Percentiles rank a stretch among this genome's conserved stretches.
These are phyloP conservation scores for Cubamyces sp. DNA, from an alignment of 768 basidiomycete genomes.

Conservation along the genomic window DNA sequence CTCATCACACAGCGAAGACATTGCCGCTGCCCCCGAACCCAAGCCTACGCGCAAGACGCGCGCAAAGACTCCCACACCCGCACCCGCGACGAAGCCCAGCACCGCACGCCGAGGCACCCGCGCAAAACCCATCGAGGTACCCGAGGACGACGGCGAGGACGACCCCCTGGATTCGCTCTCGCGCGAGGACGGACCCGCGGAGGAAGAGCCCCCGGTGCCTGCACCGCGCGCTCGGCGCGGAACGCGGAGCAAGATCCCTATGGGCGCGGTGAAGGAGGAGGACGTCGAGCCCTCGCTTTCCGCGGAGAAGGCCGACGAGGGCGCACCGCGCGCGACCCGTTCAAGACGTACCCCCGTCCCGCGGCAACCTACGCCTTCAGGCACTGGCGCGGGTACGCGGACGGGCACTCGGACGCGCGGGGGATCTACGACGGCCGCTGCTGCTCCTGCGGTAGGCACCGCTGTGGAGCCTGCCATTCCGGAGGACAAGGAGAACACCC, in stretches of 20 bases:
- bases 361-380: constrained; percentile 12
- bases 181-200: constrained; percentile 6
- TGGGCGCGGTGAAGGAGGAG: constrained; percentile 25
- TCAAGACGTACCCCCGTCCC: constrained; percentile 19
- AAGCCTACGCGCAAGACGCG: constrained; percentile 27
- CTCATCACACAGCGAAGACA: constrained; percentile 22
- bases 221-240: constrained; percentile 29
- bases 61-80: constrained; percentile 22
- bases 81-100: constrained; percentile 1
- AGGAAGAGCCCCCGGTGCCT: constrained; percentile 18
- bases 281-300: constrained; percentile 15
- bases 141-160: constrained; percentile 19
- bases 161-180: constrained; percentile 30
- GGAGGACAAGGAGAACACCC: constrained; percentile 41
- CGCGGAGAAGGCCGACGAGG: constrained; percentile 14
- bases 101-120: constrained; percentile 12
- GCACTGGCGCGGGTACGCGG: constrained; percentile 14
- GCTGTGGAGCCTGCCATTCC: constrained; percentile 12
- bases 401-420: constrained; percentile 4
- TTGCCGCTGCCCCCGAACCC: constrained; percentile 9
- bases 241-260: constrained; percentile 28
- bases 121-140: constrained; percentile 14
- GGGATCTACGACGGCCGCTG: not conserved
- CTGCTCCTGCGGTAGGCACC: constrained; percentile 15
- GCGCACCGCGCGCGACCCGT: constrained; percentile 12